Conservation (phyloP, 495 filamentous ascomycete species). For the Filosporella fistucella region DNA sequence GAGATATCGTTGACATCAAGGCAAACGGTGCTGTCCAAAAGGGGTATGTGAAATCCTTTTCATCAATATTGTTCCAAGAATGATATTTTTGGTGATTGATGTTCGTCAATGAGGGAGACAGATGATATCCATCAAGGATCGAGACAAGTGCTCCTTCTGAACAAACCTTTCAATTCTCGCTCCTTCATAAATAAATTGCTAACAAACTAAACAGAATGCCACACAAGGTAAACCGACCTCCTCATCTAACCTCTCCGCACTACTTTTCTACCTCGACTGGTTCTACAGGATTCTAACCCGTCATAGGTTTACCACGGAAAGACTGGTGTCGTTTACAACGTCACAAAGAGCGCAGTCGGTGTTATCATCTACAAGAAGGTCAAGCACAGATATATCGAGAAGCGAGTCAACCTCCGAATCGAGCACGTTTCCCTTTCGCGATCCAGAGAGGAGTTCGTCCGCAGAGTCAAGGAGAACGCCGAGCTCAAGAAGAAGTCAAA, state of each 20-base stretch:
- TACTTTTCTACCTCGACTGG: too few species aligned
- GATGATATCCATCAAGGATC: too few species aligned
- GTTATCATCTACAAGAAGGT: conserved; percentile 99
- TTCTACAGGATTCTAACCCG: too few species aligned
- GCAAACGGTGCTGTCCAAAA: conserved; percentile 98
- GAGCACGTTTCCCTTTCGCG: conserved; percentile 94
- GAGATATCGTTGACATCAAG: conserved; percentile 95
- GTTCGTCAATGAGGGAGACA: too few species aligned
- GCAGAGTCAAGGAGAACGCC: conserved; percentile 93
- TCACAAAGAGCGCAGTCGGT: conserved; percentile 91
- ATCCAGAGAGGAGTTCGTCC: conserved; percentile 92
- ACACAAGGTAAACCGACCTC: too few species aligned
- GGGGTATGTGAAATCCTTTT: too few species aligned
- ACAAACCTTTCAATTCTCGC: neutral
- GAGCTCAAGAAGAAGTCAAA: conserved; percentile 88
- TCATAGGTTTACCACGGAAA: conserved; percentile 99
- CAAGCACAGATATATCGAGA: conserved; percentile 97
- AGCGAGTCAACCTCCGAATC: conserved; percentile 97
- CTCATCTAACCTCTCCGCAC: too few species aligned
- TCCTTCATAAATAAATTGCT: neutral
- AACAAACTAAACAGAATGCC: conserved; percentile 93
- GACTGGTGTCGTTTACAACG: conserved; percentile 97
- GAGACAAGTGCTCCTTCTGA: too few species aligned
- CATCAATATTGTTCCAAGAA: too few species aligned
- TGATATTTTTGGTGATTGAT: too few species aligned